A percentile compares a stretch with the other conserved stretches of the same genome.
Evolutionary conservation across 176 grass and related monocot genomes (phyloP).

Genomic region (Leersia perrieri): DNA sequence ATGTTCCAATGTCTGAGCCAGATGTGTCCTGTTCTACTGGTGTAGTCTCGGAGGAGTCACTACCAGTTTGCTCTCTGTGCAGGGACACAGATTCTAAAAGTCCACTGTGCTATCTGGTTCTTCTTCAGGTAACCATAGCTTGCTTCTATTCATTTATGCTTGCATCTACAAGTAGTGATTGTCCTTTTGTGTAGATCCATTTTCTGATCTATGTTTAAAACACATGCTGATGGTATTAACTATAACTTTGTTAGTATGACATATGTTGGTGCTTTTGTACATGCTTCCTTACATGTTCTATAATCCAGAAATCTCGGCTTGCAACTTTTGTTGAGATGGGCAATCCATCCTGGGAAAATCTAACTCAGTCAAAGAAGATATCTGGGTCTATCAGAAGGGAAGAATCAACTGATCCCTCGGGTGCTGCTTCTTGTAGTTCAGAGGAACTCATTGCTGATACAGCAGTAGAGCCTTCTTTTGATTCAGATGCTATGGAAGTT

Average conservation of each 20-base stretch:
- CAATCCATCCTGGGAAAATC: conserved; percentile 76
- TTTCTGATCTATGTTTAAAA: not conserved
- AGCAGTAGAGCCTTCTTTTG: conserved; percentile 48
- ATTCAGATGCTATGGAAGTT: conserved; percentile 60
- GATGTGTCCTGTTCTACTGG: conserved; percentile 51
- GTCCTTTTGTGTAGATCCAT: conserved; percentile 12
- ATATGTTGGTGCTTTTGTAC: conserved; percentile 31
- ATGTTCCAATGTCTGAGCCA: conserved; percentile 49
- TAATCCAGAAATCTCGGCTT: conserved; percentile 87
- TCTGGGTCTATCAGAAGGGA: conserved; percentile 41
- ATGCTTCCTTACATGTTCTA: conserved; percentile 17
- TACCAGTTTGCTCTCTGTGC: conserved; percentile 84
- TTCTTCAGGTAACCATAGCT: conserved; percentile 81
- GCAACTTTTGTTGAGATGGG: conserved; percentile 90
- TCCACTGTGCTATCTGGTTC: conserved; percentile 92
- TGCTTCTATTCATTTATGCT: conserved; percentile 28
- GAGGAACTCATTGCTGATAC: conserved; percentile 38
- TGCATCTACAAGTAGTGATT: conserved; percentile 23
- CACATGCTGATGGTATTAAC: not conserved
- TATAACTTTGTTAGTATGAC: not conserved
- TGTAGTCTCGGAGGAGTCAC: conserved; percentile 47
- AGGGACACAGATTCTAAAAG: conserved; percentile 85
- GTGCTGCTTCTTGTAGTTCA: conserved; percentile 43
- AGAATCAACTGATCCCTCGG: conserved; percentile 30
- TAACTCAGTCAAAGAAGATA: conserved; percentile 28